Conservation (phyloP, 192 early-diverging fungal genomes). For the Oehlia diaphana region DNA sequence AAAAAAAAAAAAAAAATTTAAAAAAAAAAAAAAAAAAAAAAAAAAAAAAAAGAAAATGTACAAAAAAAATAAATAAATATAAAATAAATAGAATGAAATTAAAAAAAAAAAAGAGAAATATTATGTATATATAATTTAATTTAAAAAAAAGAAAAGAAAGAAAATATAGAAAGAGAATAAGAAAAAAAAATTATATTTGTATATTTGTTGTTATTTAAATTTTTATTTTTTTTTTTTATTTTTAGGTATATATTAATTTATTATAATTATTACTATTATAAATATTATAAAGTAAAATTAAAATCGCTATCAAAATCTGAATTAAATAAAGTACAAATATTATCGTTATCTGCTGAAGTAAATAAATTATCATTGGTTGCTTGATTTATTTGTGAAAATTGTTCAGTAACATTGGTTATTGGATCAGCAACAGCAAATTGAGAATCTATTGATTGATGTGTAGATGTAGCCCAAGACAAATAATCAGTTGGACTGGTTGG, state of each 20-base stretch:
- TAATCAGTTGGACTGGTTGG: constrained; percentile 14
- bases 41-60: not conserved
- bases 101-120: not conserved
- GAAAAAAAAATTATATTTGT: not conserved
- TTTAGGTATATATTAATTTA: too few relatives aligned
- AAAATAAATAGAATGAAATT: not conserved
- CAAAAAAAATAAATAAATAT: constrained; percentile 9
- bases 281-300: not conserved
- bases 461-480: constrained; percentile 1
- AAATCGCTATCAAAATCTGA: not conserved
- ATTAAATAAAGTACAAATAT: not conserved
- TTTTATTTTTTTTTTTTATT: too few relatives aligned
- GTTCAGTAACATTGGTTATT: not conserved
- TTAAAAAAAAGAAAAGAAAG: not conserved
- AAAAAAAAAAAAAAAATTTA: too few relatives aligned
- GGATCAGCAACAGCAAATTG: not conserved
- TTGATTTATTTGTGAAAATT: not conserved
- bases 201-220: not conserved
- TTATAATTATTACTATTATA: not conserved
- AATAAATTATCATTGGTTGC: not conserved
- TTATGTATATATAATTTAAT: not conserved
- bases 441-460: not conserved
- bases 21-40: too few relatives aligned
- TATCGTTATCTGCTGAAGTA: not conserved
- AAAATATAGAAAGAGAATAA: not conserved